phyloP scores from a whole-genome alignment of 2,329 filamentous ascomycete species.

The Alternaria conjuncta region DNA sequence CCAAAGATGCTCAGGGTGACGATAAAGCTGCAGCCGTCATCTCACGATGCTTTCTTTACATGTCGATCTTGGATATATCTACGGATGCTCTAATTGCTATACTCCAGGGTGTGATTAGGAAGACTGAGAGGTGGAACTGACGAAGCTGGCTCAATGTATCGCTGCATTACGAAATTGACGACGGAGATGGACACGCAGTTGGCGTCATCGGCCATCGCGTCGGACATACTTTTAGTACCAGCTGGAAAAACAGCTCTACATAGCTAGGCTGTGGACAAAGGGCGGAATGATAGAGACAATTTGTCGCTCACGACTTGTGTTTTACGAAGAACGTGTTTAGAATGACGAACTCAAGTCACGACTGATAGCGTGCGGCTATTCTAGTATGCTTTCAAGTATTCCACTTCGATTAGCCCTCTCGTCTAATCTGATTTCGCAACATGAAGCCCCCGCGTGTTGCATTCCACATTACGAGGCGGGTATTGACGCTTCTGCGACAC shows the following conservation, averaged over 20 bases:
- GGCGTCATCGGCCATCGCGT: background rate
- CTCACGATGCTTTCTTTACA: background rate
- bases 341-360: background rate
- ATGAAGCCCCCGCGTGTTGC: background rate
- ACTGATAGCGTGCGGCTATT: background rate
- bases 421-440: background rate
- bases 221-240: background rate
- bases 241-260: background rate
- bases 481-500: background rate
- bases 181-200: background rate
- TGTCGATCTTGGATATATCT: background rate
- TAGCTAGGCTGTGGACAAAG: background rate
- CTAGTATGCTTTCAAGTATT: background rate
- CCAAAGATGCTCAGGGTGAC: background rate
- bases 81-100: background rate
- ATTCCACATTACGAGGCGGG: background rate
- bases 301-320: background rate
- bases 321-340: background rate
- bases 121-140: background rate
- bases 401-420: background rate
- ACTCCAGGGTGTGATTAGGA: background rate
- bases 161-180: background rate
- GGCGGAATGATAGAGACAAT: background rate
- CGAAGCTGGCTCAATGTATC: background rate
- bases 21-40: background rate